Conservation (phyloP, 1,284 basidiomycete genomes). For the Caloboletus inedulis region DNA sequence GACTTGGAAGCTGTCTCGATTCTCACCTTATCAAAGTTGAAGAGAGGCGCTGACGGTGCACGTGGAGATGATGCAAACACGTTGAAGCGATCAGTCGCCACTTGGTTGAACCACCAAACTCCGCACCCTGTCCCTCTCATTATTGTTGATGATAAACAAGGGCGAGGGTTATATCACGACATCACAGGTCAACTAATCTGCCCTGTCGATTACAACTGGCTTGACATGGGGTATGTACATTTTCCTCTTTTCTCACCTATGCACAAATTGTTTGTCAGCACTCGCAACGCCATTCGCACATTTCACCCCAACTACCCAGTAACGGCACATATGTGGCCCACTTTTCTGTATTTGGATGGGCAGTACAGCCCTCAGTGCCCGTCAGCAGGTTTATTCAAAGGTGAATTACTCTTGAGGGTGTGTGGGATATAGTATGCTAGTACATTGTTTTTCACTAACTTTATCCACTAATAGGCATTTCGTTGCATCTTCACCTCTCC, state of each 20-base stretch:
- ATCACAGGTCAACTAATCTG: slow-evolving; percentile 27
- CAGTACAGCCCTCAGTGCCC: too few species aligned
- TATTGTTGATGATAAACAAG: not conserved
- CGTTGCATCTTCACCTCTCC: not conserved
- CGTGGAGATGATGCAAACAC: slow-evolving; percentile 20
- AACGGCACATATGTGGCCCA: not conserved
- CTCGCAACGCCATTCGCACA: too few species aligned
- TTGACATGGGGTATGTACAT: slow-evolving; percentile 15
- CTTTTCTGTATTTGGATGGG: not conserved
- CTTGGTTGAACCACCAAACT: slow-evolving; percentile 21
- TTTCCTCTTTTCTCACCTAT: not conserved
- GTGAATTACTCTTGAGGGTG: not conserved
- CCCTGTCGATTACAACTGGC: slow-evolving; percentile 30
- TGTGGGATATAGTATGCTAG: too few species aligned
- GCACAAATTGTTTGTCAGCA: too few species aligned
- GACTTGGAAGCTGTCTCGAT: too few species aligned
- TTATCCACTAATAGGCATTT: too few species aligned
- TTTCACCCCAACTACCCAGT: not conserved
- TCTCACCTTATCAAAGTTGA: too few species aligned
- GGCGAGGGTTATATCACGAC: slow-evolving; percentile 27
- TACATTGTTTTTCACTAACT: too few species aligned
- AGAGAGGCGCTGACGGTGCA: slow-evolving; percentile 14
- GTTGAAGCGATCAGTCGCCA: slow-evolving; percentile 13
- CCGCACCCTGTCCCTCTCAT: slow-evolving; percentile 11
- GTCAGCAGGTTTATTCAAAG: not conserved